phyloP scores from a whole-genome alignment of 768 basidiomycete genomes.

The Floccularia luteovirens region DNA sequence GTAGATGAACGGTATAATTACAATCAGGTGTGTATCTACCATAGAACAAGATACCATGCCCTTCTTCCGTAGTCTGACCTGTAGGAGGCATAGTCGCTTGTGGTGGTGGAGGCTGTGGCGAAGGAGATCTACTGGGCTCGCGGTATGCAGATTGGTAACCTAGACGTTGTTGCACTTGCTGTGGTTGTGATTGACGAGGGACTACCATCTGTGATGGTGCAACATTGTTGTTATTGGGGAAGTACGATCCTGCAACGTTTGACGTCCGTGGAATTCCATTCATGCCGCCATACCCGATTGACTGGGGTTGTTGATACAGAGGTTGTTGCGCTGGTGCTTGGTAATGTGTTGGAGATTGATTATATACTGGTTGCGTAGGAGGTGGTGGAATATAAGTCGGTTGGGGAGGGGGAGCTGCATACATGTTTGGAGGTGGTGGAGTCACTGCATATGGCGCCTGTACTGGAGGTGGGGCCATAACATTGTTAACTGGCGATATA shows the following conservation, averaged over 20 bases:
- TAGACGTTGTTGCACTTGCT: slow-evolving; percentile 21
- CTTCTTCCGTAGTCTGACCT: slow-evolving; percentile 76
- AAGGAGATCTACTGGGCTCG: slow-evolving; percentile 38
- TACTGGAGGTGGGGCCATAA: slow-evolving; percentile 23
- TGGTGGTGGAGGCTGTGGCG: slow-evolving; percentile 19
- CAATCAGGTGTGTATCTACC: slow-evolving; percentile 41
- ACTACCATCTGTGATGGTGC: slow-evolving; percentile 13
- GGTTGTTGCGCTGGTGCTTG: slow-evolving; percentile 16
- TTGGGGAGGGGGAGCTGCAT: slow-evolving; percentile 28
- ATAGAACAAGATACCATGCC: slow-evolving; percentile 79
- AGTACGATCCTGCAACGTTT: slow-evolving; percentile 9
- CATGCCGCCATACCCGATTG: too few relatives aligned
- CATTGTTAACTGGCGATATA: slow-evolving; percentile 15
- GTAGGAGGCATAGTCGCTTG: slow-evolving; percentile 34
- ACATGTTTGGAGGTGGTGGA: slow-evolving; percentile 29
- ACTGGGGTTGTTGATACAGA: slow-evolving; percentile 15
- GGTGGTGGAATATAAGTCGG: slow-evolving; percentile 23
- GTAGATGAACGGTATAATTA: slow-evolving; percentile 1
- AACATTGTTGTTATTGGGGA: slow-evolving; percentile 12
- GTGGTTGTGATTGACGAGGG: slow-evolving; percentile 11
- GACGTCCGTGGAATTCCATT: slow-evolving; percentile 6
- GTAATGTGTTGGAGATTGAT: slow-evolving; percentile 4
- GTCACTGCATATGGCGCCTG: slow-evolving; percentile 27
- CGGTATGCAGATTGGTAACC: slow-evolving; percentile 26
- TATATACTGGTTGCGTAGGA: slow-evolving; percentile 20